Percentiles rank a stretch among this genome's conserved stretches.
phyloP scores from a whole-genome alignment of 352 stramenopile species.

The Pythium coloratum region DNA sequence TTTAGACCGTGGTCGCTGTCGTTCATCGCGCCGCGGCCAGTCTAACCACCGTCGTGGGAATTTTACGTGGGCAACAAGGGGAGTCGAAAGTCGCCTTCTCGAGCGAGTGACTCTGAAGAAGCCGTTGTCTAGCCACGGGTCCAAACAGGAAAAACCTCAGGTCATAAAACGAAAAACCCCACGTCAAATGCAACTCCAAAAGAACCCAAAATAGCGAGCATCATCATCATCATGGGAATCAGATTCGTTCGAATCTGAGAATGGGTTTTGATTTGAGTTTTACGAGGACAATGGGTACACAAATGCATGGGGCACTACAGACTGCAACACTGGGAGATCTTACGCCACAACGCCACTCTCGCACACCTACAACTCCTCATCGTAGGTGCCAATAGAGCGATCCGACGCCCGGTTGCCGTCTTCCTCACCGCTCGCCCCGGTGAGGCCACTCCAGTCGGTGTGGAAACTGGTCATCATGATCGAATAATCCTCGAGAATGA shows the following conservation, averaged over 20 bases:
- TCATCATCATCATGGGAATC: background rate
- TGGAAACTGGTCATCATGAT: constrained; percentile 8
- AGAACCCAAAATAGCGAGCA: background rate
- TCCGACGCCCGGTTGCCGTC: background rate
- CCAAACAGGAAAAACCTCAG: background rate
- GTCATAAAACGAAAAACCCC: constrained; percentile 1
- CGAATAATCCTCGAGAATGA: constrained; percentile 8
- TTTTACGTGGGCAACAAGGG: background rate
- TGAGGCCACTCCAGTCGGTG: constrained; percentile 16
- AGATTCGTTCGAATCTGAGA: constrained; percentile 2
- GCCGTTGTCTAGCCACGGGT: background rate
- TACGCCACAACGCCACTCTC: background rate
- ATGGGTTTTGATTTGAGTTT: background rate
- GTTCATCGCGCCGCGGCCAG: constrained; percentile 40
- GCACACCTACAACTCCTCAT: constrained; percentile 6
- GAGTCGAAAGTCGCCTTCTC: constrained; percentile 21
- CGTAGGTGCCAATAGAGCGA: constrained; percentile 5
- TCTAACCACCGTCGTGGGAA: background rate
- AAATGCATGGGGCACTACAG: background rate
- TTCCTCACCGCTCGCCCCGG: background rate
- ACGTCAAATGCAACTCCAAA: background rate
- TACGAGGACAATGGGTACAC: background rate
- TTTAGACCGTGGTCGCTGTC: constrained; percentile 49
- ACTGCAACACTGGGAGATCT: background rate
- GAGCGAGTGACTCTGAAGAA: background rate